Evolutionary conservation across 2,329 filamentous ascomycete genomes (phyloP), one percentile per base, ranked within the genome.

Genomic region (Pseudofabraea citricarpa): DNA sequence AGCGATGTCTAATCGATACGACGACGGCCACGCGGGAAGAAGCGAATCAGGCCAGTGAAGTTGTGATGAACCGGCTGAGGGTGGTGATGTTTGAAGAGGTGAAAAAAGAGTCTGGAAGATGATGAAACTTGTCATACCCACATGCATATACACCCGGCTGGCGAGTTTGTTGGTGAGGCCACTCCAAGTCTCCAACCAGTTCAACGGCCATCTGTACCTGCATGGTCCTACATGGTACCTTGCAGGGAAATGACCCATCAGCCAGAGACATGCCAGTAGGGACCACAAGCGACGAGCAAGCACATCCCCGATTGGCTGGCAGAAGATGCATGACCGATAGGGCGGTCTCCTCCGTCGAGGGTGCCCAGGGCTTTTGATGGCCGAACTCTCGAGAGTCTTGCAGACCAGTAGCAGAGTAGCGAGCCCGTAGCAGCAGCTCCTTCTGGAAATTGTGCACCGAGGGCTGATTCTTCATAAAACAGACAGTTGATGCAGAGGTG

Each of bases 401-500:
- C n/a, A n/a, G n/a, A n/a, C n/a, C n/a, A n/a, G n/a, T n/a, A n/a
- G n/a, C n/a, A n/a, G n/a, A n/a, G n/a, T n/a, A n/a, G n/a, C n/a
- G n/a, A n/a, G n/a, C 19, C 21, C 18, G 29, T 21, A 31, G 37
- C 36, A 23, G 19, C 38, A 16, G 32, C 49, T 52, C 21, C 31
- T 52, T 55, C 51, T 53, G 51, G 52, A 55, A 55, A 38, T 49
- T 19, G 15, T 36, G 38, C 15, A 50, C 52, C 49, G 52, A 43
- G 44, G 40, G 32, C 33, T 16, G n/a, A 16, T 40, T 33, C 35
- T 43, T 40, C 24, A 36, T 21, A 23, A 23, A 37, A 5, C 19
- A 5, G 18, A 33, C 10, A 10, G 20, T 31, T 19, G 23, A 32
- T 9, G 24, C 12, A 29, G 33, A 22, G 16, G 16, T 31, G 27